These are phyloP conservation scores for Scheffersomyces cryptocercus DNA, from an alignment of 1,139 yeast genomes.

Conservation along the genomic window DNA sequence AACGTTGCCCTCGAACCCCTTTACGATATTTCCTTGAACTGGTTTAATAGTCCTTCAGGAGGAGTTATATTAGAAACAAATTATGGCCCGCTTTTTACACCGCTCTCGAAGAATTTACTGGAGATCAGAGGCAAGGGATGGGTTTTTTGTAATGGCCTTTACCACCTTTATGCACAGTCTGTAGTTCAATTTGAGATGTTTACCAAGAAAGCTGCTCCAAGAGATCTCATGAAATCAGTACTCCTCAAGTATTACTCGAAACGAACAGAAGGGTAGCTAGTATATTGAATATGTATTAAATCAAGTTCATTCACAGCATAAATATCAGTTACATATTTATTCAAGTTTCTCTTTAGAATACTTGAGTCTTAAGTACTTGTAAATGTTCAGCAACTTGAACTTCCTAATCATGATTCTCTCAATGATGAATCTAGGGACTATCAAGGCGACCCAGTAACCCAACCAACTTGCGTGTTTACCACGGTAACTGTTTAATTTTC, in stretches of 20 bases:
- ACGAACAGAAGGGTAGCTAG: neutral
- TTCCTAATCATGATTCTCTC: conserved; percentile 45
- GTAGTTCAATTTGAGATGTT: conserved; percentile 17
- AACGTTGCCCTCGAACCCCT: neutral
- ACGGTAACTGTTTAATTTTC: conserved; percentile 48
- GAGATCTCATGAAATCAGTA: conserved; percentile 9
- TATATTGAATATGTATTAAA: neutral
- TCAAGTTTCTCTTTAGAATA: conserved; percentile 18
- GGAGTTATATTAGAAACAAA: conserved; percentile 15
- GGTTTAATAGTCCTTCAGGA: conserved; percentile 16
- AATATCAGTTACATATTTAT: neutral
- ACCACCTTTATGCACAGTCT: conserved; percentile 12
- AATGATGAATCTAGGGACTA: conserved; percentile 53
- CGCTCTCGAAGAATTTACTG: too few relatives aligned
- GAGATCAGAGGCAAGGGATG: conserved; percentile 9
- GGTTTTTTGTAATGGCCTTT: conserved; percentile 14
- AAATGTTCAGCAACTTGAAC: conserved; percentile 46
- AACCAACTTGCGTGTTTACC: conserved; percentile 52
- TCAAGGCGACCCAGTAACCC: conserved; percentile 48
- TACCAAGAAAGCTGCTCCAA: conserved; percentile 15
- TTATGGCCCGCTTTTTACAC: neutral
- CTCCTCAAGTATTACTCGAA: neutral
- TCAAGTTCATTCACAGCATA: neutral
- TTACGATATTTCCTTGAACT: conserved; percentile 5
- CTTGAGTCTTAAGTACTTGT: conserved; percentile 19